phyloP scores from a whole-genome alignment of 2,329 filamentous ascomycete genomes.

The Apiospora phragmitis region DNA sequence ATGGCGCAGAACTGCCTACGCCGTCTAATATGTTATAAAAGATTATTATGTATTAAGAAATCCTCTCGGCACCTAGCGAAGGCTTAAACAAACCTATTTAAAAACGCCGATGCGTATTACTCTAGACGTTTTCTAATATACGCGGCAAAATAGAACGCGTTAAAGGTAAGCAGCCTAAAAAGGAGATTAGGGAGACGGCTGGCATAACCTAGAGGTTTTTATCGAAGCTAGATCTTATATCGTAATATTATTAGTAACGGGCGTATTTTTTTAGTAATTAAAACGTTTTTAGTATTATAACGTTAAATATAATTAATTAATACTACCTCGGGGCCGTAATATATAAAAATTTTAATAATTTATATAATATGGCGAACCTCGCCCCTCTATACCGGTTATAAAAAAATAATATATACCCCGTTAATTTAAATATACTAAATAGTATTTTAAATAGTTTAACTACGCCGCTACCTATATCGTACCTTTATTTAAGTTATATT shows the following conservation, averaged over 20 bases:
- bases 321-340: neutral
- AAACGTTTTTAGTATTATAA: neutral
- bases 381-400: neutral
- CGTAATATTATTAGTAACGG: slow-evolving; percentile 56
- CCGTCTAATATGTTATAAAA: slow-evolving; percentile 56
- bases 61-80: slow-evolving; percentile 56
- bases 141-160: slow-evolving; percentile 32
- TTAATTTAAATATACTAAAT: neutral
- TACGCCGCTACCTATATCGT: neutral
- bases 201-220: slow-evolving; percentile 65
- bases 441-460: neutral
- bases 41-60: slow-evolving; percentile 68
- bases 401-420: neutral
- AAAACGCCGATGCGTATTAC: slow-evolving; percentile 59
- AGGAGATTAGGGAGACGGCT: slow-evolving; percentile 36
- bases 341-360: neutral
- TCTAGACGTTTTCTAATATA: slow-evolving; percentile 61
- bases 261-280: slow-evolving; percentile 30
- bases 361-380: neutral
- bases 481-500: neutral
- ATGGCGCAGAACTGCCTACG: slow-evolving; percentile 31
- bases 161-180: slow-evolving; percentile 22
- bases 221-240: slow-evolving; percentile 59
- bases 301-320: neutral
- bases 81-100: slow-evolving; percentile 36